A percentile compares a stretch with the other conserved stretches of the same genome.
phyloP scores from a whole-genome alignment of 2,329 filamentous ascomycete genomes.

The Byssothecium circinans region DNA sequence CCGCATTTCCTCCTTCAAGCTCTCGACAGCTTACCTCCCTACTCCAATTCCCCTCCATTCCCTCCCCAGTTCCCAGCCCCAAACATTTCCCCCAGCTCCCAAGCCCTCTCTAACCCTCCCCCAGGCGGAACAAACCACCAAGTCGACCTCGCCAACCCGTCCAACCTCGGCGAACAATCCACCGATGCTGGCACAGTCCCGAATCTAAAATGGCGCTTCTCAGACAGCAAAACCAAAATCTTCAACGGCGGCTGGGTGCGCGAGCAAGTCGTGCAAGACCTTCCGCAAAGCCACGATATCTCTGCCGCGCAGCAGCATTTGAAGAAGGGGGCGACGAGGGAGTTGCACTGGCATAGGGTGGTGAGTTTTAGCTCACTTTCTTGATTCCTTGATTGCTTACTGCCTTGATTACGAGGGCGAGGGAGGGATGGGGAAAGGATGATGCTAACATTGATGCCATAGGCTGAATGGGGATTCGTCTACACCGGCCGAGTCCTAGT shows the following conservation, averaged over 20 bases:
- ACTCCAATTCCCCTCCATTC: too few relatives aligned
- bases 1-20: too few relatives aligned
- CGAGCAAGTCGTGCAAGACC: constrained; percentile 67
- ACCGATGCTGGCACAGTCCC: constrained; percentile 66
- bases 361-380: constrained; percentile 50
- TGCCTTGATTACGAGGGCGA: too few relatives aligned
- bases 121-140: constrained; percentile 65
- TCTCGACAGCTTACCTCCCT: too few relatives aligned
- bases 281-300: constrained; percentile 67
- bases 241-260: constrained; percentile 67
- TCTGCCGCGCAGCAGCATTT: constrained; percentile 69
- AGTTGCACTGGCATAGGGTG: constrained; percentile 69
- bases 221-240: constrained; percentile 65
- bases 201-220: constrained; percentile 71
- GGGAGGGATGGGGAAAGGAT: too few relatives aligned
- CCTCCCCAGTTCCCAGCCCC: too few relatives aligned
- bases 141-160: constrained; percentile 64
- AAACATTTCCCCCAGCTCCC: background rate
- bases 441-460: too few relatives aligned
- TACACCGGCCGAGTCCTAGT: constrained; percentile 61
- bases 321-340: constrained; percentile 66
- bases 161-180: constrained; percentile 62
- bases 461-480: constrained; percentile 69
- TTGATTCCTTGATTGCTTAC: background rate
- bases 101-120: constrained; percentile 5